Evolutionary conservation across 2,329 filamentous ascomycete species (phyloP).

Genomic region (Lecanosticta acicola): DNA sequence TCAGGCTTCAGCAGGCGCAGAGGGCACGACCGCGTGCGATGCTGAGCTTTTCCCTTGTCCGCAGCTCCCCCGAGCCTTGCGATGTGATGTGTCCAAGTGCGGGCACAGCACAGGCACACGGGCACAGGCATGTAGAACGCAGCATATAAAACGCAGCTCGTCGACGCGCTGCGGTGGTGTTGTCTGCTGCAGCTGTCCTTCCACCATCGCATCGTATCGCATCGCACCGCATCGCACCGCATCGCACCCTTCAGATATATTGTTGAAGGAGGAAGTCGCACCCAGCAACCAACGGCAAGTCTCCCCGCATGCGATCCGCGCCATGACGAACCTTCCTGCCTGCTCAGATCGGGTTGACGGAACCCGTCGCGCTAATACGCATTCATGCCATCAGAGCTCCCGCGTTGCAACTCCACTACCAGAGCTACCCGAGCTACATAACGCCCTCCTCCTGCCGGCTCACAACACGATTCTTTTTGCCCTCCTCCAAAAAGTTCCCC

Average conservation of each 20-base stretch:
- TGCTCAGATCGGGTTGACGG: constrained; percentile 5
- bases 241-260: too few species aligned
- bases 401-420: constrained; percentile 7
- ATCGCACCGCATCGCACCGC: neutral
- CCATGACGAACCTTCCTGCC: neutral
- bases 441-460: neutral
- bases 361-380: constrained; percentile 8
- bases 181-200: too few species aligned
- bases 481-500: neutral
- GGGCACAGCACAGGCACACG: too few species aligned
- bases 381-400: constrained; percentile 8
- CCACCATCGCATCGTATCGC: neutral
- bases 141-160: too few species aligned
- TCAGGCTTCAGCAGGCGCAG: neutral
- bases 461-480: neutral
- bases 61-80: constrained; percentile 2
- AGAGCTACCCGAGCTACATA: constrained; percentile 9
- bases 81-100: too few species aligned
- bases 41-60: constrained; percentile 2
- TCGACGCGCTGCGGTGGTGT: too few species aligned
- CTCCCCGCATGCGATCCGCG: constrained; percentile 4
- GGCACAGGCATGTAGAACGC: too few species aligned
- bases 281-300: constrained; percentile 3
- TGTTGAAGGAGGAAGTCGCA: too few species aligned
- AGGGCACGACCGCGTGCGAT: neutral